phyloP scores from a whole-genome alignment of 2,329 filamentous ascomycete species.

The Aspergillus tanneri region DNA sequence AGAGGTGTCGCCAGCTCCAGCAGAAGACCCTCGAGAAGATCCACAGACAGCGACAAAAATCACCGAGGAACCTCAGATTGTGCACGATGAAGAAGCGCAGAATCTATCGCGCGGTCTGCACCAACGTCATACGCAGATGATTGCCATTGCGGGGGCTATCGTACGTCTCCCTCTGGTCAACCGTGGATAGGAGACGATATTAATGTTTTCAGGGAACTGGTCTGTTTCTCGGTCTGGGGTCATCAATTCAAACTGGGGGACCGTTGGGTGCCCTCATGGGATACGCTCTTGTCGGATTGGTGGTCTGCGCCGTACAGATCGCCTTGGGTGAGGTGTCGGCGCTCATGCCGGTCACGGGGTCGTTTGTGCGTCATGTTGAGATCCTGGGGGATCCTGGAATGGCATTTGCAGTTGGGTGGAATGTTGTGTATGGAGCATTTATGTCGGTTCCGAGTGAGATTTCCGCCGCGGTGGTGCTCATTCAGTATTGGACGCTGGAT shows the following conservation, averaged over 20 bases:
- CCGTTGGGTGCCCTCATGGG: conserved; percentile 53
- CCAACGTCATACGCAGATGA: conserved; percentile 48
- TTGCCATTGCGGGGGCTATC: conserved; percentile 48
- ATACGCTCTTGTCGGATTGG: conserved; percentile 50
- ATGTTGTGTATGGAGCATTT: conserved; percentile 53
- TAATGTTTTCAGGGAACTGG: conserved; percentile 42
- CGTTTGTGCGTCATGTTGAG: conserved; percentile 52
- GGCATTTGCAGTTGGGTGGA: conserved; percentile 51
- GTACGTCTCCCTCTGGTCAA: conserved; percentile 19
- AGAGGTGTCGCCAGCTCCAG: too few species aligned
- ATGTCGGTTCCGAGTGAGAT: conserved; percentile 61
- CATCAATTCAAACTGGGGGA: conserved; percentile 51
- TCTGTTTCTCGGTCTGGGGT: conserved; percentile 54
- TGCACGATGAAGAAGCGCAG: conserved; percentile 47
- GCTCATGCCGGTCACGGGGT: conserved; percentile 52
- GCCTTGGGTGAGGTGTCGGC: conserved; percentile 54
- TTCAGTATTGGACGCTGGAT: conserved; percentile 57
- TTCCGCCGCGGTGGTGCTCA: conserved; percentile 61
- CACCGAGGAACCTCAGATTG: conserved; percentile 19
- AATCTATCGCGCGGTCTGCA: conserved; percentile 46
- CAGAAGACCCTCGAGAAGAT: too few species aligned
- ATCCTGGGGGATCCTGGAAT: conserved; percentile 53
- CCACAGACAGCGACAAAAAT: too few species aligned
- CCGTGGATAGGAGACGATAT: not conserved
- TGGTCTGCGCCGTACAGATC: conserved; percentile 53